phyloP scores from a whole-genome alignment of 2,329 filamentous ascomycete genomes.

The Fusarium sarcochroum region DNA sequence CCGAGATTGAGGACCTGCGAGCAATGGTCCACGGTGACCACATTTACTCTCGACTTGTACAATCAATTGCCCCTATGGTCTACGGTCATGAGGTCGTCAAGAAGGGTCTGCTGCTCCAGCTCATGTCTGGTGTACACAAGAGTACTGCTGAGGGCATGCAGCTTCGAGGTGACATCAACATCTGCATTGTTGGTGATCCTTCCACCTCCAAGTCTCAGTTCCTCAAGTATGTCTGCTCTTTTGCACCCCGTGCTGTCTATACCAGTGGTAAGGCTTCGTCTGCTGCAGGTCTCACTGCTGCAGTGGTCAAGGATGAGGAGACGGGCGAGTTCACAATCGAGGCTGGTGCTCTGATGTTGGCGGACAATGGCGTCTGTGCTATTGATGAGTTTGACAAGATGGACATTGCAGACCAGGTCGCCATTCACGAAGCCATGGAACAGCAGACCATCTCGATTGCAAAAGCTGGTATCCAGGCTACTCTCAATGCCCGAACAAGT shows the following conservation, averaged over 20 bases:
- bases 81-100: slow-evolving; percentile 98
- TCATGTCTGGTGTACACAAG: slow-evolving; percentile 97
- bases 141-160: slow-evolving; percentile 94
- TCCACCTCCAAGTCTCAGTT: slow-evolving; percentile 99
- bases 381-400: slow-evolving; percentile 99
- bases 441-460: slow-evolving; percentile 99
- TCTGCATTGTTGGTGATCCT: slow-evolving; percentile 97
- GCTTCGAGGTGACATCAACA: slow-evolving; percentile 96
- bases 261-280: slow-evolving; percentile 98
- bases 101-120: slow-evolving; percentile 92
- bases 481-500: slow-evolving; percentile 93
- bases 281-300: slow-evolving; percentile 95
- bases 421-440: slow-evolving; percentile 99
- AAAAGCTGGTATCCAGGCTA: slow-evolving; percentile 98
- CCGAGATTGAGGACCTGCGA: slow-evolving; percentile 92
- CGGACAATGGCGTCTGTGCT: slow-evolving; percentile 95
- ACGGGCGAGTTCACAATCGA: slow-evolving; percentile 99
- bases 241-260: slow-evolving; percentile 96
- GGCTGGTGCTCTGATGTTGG: slow-evolving; percentile 96
- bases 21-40: slow-evolving; percentile 95
- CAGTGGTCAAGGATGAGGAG: slow-evolving; percentile 97
- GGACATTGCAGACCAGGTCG: slow-evolving; percentile 97
- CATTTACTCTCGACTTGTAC: slow-evolving; percentile 92
- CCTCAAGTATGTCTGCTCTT: slow-evolving; percentile 96
- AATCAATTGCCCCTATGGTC: slow-evolving; percentile 95